phyloP scores from a whole-genome alignment of 169 alveolate genomes.

The Plasmodium chabaudi region DNA sequence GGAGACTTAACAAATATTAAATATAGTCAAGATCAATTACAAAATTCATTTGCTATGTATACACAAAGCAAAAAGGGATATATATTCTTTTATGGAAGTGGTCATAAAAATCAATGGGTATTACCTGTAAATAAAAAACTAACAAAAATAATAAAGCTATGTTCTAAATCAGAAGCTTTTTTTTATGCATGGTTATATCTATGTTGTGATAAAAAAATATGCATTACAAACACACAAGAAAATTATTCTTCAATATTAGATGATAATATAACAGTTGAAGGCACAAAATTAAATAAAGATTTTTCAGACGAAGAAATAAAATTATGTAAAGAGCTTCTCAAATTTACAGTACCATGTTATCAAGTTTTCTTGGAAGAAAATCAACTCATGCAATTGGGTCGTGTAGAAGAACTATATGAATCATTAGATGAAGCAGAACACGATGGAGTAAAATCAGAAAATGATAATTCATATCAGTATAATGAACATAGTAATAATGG shows the following conservation, averaged over 20 bases:
- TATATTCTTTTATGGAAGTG: constrained; percentile 79
- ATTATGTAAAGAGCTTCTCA: constrained; percentile 23
- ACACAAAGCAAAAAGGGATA: constrained; percentile 57
- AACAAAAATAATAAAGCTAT: constrained; percentile 77
- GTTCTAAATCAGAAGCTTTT: constrained; percentile 77
- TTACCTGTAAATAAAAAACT: constrained; percentile 73
- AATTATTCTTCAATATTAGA: constrained; percentile 76
- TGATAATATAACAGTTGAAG: constrained; percentile 40
- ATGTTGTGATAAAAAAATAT: constrained; percentile 55
- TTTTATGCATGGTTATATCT: constrained; percentile 82
- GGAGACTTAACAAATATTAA: constrained; percentile 49
- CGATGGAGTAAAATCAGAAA: not conserved
- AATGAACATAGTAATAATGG: too few relatives aligned
- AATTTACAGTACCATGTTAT: constrained; percentile 63
- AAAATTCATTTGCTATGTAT: constrained; percentile 47
- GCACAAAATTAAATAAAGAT: constrained; percentile 8
- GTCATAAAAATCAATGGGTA: constrained; percentile 83
- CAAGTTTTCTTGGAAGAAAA: constrained; percentile 18
- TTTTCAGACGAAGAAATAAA: constrained; percentile 18
- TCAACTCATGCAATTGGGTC: constrained; percentile 22
- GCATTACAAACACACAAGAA: constrained; percentile 34
- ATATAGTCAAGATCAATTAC: constrained; percentile 24
- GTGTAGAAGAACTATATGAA: constrained; percentile 1
- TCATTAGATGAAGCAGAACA: not conserved
- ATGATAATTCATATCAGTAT: not conserved